Conservation (phyloP, 148 eudicot genomes). For the Oxyria digyna region DNA sequence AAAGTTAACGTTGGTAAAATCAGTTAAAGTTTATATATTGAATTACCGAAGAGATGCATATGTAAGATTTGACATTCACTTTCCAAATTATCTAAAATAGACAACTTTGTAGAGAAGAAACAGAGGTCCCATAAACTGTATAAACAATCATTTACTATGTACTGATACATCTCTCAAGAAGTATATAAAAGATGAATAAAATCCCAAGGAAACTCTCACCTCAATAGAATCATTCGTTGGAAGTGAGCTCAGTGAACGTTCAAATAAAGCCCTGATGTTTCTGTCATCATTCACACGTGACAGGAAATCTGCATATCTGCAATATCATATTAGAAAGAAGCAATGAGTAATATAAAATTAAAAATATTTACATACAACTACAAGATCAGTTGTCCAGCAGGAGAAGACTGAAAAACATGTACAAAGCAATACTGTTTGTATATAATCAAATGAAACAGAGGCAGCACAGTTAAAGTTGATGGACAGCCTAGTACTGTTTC, state of each 20-base stretch:
- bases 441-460: not conserved
- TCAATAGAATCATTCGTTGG: constrained; percentile 86
- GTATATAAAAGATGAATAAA: not conserved
- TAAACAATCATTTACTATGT: not conserved
- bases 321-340: constrained; percentile 16
- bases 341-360: not conserved
- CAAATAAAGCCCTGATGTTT: constrained; percentile 94
- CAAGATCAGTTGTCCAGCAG: not conserved
- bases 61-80: not conserved
- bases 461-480: not conserved
- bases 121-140: no score
- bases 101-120: not conserved
- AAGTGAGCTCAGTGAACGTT: constrained; percentile 89
- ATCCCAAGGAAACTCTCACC: constrained; percentile 25
- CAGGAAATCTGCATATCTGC: constrained; percentile 97
- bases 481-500: not conserved
- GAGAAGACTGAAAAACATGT: not conserved
- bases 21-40: not conserved
- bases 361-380: not conserved
- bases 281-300: constrained; percentile 90
- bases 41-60: not conserved
- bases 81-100: not conserved
- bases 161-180: not conserved
- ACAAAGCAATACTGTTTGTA: not conserved
- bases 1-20: not conserved